phyloP scores from a whole-genome alignment of 768 basidiomycete genomes.

The Russula sp. region DNA sequence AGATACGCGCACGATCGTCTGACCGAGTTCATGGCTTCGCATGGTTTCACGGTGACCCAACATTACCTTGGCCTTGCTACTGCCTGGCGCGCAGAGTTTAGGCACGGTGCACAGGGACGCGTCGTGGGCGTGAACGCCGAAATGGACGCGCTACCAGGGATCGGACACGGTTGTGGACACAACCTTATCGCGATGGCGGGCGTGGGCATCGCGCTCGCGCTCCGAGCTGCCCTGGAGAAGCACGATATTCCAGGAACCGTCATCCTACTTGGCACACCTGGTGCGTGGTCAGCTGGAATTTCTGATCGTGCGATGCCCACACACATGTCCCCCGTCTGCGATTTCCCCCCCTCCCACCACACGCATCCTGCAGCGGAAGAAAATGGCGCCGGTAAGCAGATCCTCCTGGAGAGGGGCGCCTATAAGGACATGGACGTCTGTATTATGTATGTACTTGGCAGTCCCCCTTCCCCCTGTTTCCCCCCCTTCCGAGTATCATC shows the following conservation, averaged over 20 bases:
- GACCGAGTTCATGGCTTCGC: slow-evolving; percentile 55
- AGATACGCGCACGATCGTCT: slow-evolving; percentile 70
- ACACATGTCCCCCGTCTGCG: not conserved
- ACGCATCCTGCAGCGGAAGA: slow-evolving; percentile 63
- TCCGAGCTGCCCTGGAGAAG: slow-evolving; percentile 58
- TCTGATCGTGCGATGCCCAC: not conserved
- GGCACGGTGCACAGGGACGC: slow-evolving; percentile 50
- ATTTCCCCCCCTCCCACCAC: no score
- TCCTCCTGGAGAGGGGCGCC: slow-evolving; percentile 64
- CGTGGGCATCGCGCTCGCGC: slow-evolving; percentile 64
- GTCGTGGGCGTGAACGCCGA: slow-evolving; percentile 75
- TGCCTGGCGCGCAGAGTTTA: slow-evolving; percentile 72
- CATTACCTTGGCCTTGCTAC: slow-evolving; percentile 67
- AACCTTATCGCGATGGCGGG: slow-evolving; percentile 78
- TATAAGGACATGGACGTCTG: slow-evolving; percentile 79
- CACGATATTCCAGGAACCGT: slow-evolving; percentile 60
- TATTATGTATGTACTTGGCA: slow-evolving; percentile 45
- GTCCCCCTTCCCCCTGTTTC: slow-evolving; percentile 5
- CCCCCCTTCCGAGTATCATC: not conserved
- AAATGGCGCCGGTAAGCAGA: slow-evolving; percentile 67
- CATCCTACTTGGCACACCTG: slow-evolving; percentile 69
- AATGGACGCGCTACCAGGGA: slow-evolving; percentile 53
- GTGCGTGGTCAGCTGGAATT: slow-evolving; percentile 21
- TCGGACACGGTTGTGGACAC: slow-evolving; percentile 70
- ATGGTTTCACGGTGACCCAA: slow-evolving; percentile 64